These are phyloP conservation scores for Pezicula radicicola DNA, from an alignment of 2,329 filamentous ascomycete genomes.

Conservation along the genomic window DNA sequence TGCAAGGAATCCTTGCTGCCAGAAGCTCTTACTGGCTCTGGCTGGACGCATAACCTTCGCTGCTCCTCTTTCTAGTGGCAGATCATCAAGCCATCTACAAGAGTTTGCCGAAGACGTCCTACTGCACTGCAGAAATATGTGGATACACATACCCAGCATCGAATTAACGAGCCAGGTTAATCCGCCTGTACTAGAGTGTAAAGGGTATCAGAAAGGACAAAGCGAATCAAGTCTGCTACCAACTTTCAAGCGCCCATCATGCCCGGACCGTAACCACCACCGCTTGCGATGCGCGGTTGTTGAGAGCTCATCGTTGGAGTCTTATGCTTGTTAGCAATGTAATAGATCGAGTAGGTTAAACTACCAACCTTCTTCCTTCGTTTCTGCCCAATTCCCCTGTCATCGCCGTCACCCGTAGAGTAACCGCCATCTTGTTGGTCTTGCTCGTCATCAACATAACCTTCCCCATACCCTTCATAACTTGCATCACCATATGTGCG, in stretches of 20 bases:
- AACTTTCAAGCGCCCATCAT: conserved; percentile 50
- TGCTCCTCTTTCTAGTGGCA: no score
- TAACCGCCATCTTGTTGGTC: conserved; percentile 58
- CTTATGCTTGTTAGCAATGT: conserved; percentile 23
- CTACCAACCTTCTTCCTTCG: conserved; percentile 60
- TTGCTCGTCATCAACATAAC: conserved; percentile 61
- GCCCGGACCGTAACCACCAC: conserved; percentile 50
- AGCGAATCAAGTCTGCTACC: background rate
- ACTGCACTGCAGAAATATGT: background rate
- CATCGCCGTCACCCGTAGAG: conserved; percentile 70
- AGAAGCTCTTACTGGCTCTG: background rate
- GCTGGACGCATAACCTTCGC: no score
- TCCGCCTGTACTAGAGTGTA: background rate
- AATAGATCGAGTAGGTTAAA: conserved; percentile 11
- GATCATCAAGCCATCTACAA: background rate
- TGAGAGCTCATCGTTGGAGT: conserved; percentile 16
- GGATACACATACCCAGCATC: background rate
- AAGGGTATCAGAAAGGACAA: background rate
- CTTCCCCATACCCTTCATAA: conserved; percentile 72
- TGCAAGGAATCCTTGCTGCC: background rate
- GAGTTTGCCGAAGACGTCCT: no score
- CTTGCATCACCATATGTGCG: conserved; percentile 72
- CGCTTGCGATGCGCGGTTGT: conserved; percentile 24
- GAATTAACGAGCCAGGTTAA: background rate
- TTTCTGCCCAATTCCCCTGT: conserved; percentile 51